A percentile compares a stretch with the other conserved stretches of the same genome.
These are phyloP conservation scores for Starmera caribaea DNA, from an alignment of 805 yeast genomes.

Conservation along the genomic window DNA sequence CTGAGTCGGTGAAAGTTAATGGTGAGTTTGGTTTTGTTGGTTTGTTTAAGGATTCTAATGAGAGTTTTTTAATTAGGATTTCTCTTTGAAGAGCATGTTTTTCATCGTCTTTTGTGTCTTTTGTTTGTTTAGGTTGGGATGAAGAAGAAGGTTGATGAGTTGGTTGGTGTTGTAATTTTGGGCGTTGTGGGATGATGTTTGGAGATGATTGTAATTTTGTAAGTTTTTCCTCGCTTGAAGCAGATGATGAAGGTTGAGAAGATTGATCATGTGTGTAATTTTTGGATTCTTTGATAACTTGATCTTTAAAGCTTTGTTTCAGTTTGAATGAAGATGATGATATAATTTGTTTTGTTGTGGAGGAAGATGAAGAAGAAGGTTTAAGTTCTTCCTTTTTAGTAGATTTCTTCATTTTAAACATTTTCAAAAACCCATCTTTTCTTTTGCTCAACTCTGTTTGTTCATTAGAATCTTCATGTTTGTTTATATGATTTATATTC, in stretches of 20 bases:
- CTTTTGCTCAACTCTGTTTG: neutral
- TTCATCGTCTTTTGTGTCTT: constrained; percentile 3
- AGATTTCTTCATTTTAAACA: constrained; percentile 1
- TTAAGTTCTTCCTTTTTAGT: neutral
- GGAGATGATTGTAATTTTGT: neutral
- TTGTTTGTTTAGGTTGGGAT: constrained; percentile 1
- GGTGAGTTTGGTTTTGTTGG: constrained; percentile 42
- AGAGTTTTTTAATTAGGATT: constrained; percentile 14
- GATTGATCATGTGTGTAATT: neutral
- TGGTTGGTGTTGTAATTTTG: neutral
- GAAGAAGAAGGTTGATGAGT: neutral
- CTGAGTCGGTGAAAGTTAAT: constrained; percentile 60
- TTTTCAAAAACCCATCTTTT: neutral
- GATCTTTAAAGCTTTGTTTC: neutral
- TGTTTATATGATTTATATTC: neutral
- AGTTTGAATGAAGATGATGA: neutral
- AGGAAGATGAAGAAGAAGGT: neutral
- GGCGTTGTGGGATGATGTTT: neutral
- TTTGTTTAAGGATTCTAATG: constrained; percentile 26
- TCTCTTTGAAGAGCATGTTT: constrained; percentile 14
- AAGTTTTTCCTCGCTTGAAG: neutral
- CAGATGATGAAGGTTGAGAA: neutral
- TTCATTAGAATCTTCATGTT: neutral
- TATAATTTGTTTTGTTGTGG: neutral
- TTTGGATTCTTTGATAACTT: neutral